A percentile compares a stretch with the other conserved stretches of the same genome.
These are phyloP conservation scores for Aspergillus aculeatinus DNA, from an alignment of 2,329 filamentous ascomycete genomes.

Conservation along the genomic window DNA sequence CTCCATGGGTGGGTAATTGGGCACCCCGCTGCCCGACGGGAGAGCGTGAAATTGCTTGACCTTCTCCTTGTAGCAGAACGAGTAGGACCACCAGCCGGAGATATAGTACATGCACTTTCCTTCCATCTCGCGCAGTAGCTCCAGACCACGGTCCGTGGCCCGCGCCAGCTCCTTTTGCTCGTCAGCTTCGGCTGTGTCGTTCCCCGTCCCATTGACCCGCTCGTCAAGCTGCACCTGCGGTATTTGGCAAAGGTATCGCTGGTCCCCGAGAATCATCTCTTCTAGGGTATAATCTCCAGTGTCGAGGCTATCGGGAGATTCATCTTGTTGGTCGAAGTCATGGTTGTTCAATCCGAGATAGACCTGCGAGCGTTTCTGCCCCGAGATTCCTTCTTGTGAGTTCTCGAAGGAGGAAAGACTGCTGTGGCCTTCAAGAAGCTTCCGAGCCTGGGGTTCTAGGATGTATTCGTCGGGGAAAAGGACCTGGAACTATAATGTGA, in stretches of 20 bases:
- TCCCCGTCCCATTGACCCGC: conserved; percentile 63
- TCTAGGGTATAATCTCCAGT: conserved; percentile 58
- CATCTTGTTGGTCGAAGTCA: conserved; percentile 35
- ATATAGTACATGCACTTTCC: conserved; percentile 79
- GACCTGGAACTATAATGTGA: conserved; percentile 67
- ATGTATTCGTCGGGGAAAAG: conserved; percentile 72
- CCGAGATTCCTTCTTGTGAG: conserved; percentile 9
- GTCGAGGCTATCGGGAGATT: conserved; percentile 9
- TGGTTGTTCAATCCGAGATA: conserved; percentile 20
- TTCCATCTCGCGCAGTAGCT: conserved; percentile 74
- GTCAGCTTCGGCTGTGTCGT: conserved; percentile 56
- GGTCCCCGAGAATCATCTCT: conserved; percentile 67
- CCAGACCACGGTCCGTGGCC: conserved; percentile 75
- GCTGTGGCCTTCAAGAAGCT: conserved; percentile 46
- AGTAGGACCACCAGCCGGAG: conserved; percentile 94
- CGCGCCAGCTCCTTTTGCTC: conserved; percentile 77
- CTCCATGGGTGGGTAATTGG: conserved; percentile 68
- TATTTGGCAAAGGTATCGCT: conserved; percentile 80
- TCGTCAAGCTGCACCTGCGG: conserved; percentile 65
- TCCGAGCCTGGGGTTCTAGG: conserved; percentile 66
- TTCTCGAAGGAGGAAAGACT: conserved; percentile 17
- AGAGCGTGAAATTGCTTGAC: conserved; percentile 89
- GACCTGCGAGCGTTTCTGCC: conserved; percentile 26
- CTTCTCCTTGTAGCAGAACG: conserved; percentile 85
- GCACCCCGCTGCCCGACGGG: conserved; percentile 66